Percentiles rank a stretch among this genome's conserved stretches.
Conservation (phyloP, 148 eudicot genomes). For the Salicornia ramosissima region DNA sequence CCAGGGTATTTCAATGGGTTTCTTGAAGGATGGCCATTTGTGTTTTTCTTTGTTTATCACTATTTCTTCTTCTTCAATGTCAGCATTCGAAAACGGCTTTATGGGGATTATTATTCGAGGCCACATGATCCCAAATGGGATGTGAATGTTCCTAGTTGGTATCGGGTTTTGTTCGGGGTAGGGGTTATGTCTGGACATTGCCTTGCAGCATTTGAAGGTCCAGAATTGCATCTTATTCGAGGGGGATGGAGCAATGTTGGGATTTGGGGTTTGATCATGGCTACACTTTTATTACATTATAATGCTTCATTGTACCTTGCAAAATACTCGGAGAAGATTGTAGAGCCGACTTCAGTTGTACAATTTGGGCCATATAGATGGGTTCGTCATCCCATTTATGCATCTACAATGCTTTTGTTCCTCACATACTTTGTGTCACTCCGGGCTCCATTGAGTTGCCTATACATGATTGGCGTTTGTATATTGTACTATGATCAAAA, state of each 20-base stretch:
- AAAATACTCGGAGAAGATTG: constrained; percentile 77
- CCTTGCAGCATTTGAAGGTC: constrained; percentile 86
- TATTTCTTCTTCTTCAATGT: constrained; percentile 78
- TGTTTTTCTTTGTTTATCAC: constrained; percentile 77
- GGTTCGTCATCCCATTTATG: constrained; percentile 90
- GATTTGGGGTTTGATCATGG: constrained; percentile 61
- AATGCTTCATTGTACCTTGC: constrained; percentile 67
- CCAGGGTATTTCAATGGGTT: constrained; percentile 83
- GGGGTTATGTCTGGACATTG: constrained; percentile 69
- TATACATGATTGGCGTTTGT: constrained; percentile 55
- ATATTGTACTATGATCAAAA: constrained; percentile 66
- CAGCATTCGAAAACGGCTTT: constrained; percentile 62
- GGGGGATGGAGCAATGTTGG: constrained; percentile 80
- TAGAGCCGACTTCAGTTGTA: constrained; percentile 75
- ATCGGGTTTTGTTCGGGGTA: constrained; percentile 39
- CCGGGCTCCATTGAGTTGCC: constrained; percentile 66
- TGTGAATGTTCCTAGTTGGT: constrained; percentile 43
- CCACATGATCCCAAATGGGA: constrained; percentile 89
- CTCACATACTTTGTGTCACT: constrained; percentile 60
- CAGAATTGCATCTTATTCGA: constrained; percentile 63
- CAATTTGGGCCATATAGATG: constrained; percentile 80
- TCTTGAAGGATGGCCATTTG: constrained; percentile 85
- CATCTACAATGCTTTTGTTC: constrained; percentile 78
- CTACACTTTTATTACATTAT: constrained; percentile 64
- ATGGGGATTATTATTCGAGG: constrained; percentile 54